phyloP scores from a whole-genome alignment of 2,329 filamentous ascomycete species.

The Hymenoscyphus albidus region DNA sequence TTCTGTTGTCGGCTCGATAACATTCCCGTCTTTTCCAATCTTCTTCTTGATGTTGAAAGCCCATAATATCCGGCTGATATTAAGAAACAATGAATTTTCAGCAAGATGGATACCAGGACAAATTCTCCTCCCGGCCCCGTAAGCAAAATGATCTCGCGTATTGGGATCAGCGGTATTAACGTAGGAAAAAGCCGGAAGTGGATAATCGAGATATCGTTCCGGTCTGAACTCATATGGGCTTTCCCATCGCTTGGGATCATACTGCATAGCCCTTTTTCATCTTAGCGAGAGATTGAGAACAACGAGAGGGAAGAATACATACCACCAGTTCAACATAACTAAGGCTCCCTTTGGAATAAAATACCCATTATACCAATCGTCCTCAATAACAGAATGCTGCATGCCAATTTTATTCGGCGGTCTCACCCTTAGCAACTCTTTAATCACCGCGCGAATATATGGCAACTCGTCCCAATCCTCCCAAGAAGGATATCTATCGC shows the following conservation, averaged over 20 bases:
- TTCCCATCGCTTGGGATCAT: conserved; percentile 39
- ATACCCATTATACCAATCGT: conserved; percentile 36
- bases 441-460: conserved; percentile 40
- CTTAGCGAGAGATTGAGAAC: neutral
- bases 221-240: conserved; percentile 44
- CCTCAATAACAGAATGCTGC: conserved; percentile 33
- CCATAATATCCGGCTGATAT: conserved; percentile 35
- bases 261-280: conserved; percentile 35
- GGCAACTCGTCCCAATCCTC: conserved; percentile 38
- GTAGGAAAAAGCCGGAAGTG: conserved; percentile 12
- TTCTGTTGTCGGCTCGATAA: conserved; percentile 12
- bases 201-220: conserved; percentile 33
- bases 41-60: conserved; percentile 31
- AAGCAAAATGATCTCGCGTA: conserved; percentile 32
- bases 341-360: conserved; percentile 39
- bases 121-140: conserved; percentile 33
- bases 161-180: conserved; percentile 29
- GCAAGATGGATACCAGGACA: conserved; percentile 37
- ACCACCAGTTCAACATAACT: conserved; percentile 39
- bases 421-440: conserved; percentile 42
- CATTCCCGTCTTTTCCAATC: conserved; percentile 18
- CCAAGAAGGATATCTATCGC: conserved; percentile 36
- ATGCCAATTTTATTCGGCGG: conserved; percentile 34
- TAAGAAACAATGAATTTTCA: conserved; percentile 33
- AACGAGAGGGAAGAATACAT: neutral